Evolutionary conservation across 225 moss, liverwort and hornwort genomes (phyloP).

Genomic region (Pleurozium schreberi): DNA sequence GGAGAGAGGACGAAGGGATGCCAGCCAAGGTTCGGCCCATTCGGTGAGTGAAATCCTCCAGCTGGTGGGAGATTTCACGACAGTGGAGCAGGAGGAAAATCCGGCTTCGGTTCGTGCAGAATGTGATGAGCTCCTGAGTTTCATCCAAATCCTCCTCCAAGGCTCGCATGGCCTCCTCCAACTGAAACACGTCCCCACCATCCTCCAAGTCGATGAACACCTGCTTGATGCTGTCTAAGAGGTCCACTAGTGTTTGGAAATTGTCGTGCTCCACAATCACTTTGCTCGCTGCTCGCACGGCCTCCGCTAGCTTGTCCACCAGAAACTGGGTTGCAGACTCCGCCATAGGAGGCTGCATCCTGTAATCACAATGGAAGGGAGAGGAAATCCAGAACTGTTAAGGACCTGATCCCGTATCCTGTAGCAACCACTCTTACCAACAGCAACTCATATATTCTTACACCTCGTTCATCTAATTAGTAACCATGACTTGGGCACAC

Average conservation of each 20-base stretch:
- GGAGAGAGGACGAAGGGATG: conserved; percentile 61
- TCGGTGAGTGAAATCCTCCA: conserved; percentile 51
- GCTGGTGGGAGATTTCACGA: conserved; percentile 66
- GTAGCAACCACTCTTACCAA: not conserved
- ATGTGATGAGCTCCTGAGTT: conserved; percentile 57
- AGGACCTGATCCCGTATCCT: too few relatives aligned
- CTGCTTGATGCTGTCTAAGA: conserved; percentile 37
- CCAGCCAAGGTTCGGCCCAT: conserved; percentile 58
- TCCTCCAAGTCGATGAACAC: conserved; percentile 41
- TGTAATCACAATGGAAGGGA: not conserved
- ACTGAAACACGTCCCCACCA: conserved; percentile 25
- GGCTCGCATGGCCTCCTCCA: conserved; percentile 39
- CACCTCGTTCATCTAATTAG: not conserved
- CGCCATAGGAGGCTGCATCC: conserved; percentile 51
- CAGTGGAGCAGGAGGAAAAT: conserved; percentile 89
- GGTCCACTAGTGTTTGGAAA: conserved; percentile 21
- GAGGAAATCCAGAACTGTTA: not conserved
- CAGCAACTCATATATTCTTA: not conserved
- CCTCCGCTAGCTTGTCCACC: conserved; percentile 44
- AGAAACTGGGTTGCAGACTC: conserved; percentile 46
- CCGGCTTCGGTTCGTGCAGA: conserved; percentile 78
- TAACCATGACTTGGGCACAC: not conserved
- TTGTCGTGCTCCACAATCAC: conserved; percentile 51
- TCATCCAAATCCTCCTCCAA: conserved; percentile 57
- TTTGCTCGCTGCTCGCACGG: conserved; percentile 23